Conservation (phyloP, 1,284 basidiomycete species). For the Cutaneotrichosporon sp. region DNA sequence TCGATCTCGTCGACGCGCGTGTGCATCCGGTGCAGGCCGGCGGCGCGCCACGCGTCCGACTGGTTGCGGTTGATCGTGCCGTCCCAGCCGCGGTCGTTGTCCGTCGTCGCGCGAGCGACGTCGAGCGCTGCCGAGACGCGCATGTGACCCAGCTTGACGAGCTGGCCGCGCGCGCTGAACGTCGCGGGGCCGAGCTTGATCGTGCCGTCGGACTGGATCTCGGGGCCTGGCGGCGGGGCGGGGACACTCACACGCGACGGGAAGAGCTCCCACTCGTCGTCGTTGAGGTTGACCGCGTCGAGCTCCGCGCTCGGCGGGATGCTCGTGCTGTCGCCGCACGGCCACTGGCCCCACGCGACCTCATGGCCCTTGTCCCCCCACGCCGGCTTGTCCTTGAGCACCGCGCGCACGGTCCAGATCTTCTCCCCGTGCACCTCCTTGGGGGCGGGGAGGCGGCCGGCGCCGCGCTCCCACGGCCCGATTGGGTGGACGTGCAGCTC, state of each 20-base stretch:
- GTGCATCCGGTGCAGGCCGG: conserved; percentile 24
- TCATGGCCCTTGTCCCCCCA: conserved; percentile 28
- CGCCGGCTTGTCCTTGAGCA: neutral
- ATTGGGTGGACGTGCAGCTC: conserved; percentile 7
- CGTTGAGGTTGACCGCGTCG: neutral
- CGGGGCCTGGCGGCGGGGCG: neutral
- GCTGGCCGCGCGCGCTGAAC: conserved; percentile 20
- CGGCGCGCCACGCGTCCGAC: conserved; percentile 10
- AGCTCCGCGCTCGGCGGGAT: neutral
- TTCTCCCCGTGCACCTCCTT: conserved; percentile 7
- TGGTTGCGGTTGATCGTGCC: neutral
- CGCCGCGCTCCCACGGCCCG: neutral
- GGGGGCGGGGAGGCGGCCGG: neutral
- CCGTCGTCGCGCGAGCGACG: conserved; percentile 31
- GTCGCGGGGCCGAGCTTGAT: conserved; percentile 22
- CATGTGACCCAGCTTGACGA: conserved; percentile 15
- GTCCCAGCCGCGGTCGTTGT: conserved; percentile 27
- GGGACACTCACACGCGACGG: neutral
- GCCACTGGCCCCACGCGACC: conserved; percentile 24
- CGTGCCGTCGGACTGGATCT: neutral
- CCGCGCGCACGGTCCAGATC: conserved; percentile 12
- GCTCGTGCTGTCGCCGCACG: conserved; percentile 3
- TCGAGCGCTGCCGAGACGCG: conserved; percentile 12
- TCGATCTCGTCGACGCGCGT: conserved; percentile 18
- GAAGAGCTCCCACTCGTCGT: neutral